Base-by-base conservation (phyloP, 2,329 filamentous ascomycete species). In the Talaromyces verruculosus region DNA sequence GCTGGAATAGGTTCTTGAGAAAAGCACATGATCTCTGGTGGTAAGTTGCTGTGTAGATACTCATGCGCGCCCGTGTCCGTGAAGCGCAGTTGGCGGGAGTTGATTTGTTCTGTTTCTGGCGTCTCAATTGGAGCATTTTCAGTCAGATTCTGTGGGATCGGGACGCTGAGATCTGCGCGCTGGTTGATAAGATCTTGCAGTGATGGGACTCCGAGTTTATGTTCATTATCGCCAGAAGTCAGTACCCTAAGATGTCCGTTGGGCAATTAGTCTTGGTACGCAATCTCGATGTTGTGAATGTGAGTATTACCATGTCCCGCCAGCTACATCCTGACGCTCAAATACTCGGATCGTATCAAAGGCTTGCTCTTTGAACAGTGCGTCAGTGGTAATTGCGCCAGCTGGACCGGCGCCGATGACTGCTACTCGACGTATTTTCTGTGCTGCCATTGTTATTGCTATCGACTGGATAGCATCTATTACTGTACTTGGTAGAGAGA, bases 291-390 rank as follows among this genome's bases (percentile, higher is more conserved):
- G 6, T 3, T 51, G 11, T 8, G 13, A 19, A 22, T 2, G n/a
- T 5, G n/a, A 19, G 25, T 22, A 33, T 37, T n/a, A 69, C 76
- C 76, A 78, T 5, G 73, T 72, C 6, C 75, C 75, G 17, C 75
- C 75, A 3, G 72, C 69, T 17, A 68, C 67, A 62, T 75, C 68
- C 39, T 72, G 71, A 64, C 76, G 68, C 64, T 77, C 75, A 45
- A 77, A 78, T 3, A 77, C 69, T 8, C 72, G 71, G 58, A 77
- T 73, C 0, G 49, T 71, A n/a, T 72, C 67, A 59, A 78, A 78
- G 8, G 66, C 64, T 1, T 75, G 72, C 64, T 78, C 76, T 43
- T 76, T 70, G 8, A 69, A 63, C 1, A 78, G 68, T 3, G 75
- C 75, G 37, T 72, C 71, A 8, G 72, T 68, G 2, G 74, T 71